Evolutionary conservation across 768 basidiomycete species (phyloP).

Genomic region (Kwoniella shandongensis): DNA sequence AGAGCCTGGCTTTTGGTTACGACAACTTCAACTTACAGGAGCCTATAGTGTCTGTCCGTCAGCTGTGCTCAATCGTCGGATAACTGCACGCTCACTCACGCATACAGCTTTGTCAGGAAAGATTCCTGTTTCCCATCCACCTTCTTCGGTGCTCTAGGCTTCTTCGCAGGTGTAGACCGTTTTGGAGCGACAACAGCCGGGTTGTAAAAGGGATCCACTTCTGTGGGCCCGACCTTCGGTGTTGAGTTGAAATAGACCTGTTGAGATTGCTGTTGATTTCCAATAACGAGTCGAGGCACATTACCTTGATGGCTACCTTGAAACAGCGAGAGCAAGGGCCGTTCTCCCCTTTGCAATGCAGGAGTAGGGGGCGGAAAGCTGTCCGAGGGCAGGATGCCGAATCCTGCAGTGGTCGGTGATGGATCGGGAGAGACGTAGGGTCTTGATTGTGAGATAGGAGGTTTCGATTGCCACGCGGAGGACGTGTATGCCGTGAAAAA

Average conservation of each 20-base stretch:
- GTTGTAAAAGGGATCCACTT: slow-evolving; percentile 33
- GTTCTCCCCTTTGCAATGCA: not conserved
- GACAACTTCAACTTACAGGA: slow-evolving; percentile 27
- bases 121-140: slow-evolving; percentile 81
- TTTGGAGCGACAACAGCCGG: slow-evolving; percentile 14
- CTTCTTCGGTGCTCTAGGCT: slow-evolving; percentile 55
- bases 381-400: not conserved
- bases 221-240: not conserved
- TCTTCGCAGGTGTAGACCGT: slow-evolving; percentile 1
- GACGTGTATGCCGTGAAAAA: slow-evolving; percentile 1
- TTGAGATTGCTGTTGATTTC: too few species aligned
- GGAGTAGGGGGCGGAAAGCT: not conserved
- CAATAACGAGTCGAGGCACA: too few species aligned
- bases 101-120: slow-evolving; percentile 96
- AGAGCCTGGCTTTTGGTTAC: too few species aligned
- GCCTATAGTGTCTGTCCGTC: slow-evolving; percentile 23
- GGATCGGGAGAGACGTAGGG: slow-evolving; percentile 17
- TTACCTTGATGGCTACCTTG: too few species aligned
- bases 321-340: too few species aligned
- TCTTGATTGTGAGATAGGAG: slow-evolving; percentile 12
- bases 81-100: slow-evolving; percentile 60
- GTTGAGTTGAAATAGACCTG: too few species aligned
- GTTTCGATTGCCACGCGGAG: slow-evolving; percentile 1
- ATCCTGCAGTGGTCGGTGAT: slow-evolving; percentile 8
- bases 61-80: not conserved